Evolutionary conservation across 441 rosid genomes (phyloP), one percentile per base, ranked within the genome.

Genomic region (Monsonia emarginata): DNA sequence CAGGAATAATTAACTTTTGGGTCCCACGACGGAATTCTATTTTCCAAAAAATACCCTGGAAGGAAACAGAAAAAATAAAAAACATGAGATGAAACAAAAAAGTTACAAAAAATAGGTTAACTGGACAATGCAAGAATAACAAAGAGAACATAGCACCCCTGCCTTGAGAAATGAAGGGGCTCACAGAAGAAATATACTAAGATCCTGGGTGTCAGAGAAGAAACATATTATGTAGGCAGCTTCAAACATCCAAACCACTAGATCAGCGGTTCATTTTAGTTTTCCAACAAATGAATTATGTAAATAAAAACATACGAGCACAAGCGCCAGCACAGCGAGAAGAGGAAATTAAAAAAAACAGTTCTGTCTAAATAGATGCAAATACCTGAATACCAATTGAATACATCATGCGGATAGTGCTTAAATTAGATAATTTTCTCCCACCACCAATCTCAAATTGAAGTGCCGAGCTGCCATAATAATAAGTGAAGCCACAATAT

Each of bases 391-490:
- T 75, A 75, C 99, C 99, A 61, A 95, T 71, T 69, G 85, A 74
- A 76, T 87, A 95, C 80, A 87, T 65, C 84, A 80, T 79, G 73
- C 97, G 88, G 61, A 89, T 79, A 13, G 91, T 84, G 79, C 96
- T 87, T 79, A 91, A 89, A 69, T 86, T 86, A 6, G 97, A 91
- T 68, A 95, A 58, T 81, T 95, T 91, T 74, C 99, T 82, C 72
- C 98, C 96, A 58, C 96, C 97, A 56, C 99, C 99, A 66, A 89
- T 72, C 80, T 91, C 99, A 76, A 95, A 61, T 86, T 91, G 96
- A 73, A 95, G 77, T 68, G 88, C 84, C 75, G 84, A 72, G 78
- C 98, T 95, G 87, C 76, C 76, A 65, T 48, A 66, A 74, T 54
- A 54, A 58, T 6, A 70, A 28, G 52, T 34, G 16, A 57, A 48